Percentiles rank a stretch among this genome's conserved stretches.
phyloP scores from a whole-genome alignment of 345 rosid species.

The Murraya koenigii region DNA sequence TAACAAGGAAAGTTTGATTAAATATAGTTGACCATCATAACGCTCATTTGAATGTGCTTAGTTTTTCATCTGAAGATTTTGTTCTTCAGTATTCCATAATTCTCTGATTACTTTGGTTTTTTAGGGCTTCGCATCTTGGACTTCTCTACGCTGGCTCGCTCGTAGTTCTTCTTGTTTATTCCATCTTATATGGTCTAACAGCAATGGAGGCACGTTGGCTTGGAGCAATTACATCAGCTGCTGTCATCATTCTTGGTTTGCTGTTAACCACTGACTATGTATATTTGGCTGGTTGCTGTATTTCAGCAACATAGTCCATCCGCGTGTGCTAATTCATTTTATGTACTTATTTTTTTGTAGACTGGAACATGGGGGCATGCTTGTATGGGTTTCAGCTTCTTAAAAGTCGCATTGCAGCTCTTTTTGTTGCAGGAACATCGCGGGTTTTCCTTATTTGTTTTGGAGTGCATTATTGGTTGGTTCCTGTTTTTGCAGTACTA shows the following conservation, averaged over 20 bases:
- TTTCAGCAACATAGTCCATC: slow-evolving; percentile 3
- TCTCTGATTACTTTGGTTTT: slow-evolving; percentile 24
- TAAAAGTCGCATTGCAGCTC: slow-evolving; percentile 80
- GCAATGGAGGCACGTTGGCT: slow-evolving; percentile 95
- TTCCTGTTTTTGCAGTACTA: slow-evolving; percentile 21
- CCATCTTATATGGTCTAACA: slow-evolving; percentile 88
- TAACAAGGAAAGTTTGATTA: background rate
- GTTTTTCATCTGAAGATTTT: background rate
- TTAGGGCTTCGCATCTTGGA: slow-evolving; percentile 96
- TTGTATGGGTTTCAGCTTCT: slow-evolving; percentile 95
- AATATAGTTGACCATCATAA: background rate
- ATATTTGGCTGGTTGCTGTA: slow-evolving; percentile 12
- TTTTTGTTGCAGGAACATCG: slow-evolving; percentile 86
- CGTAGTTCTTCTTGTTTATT: slow-evolving; percentile 82
- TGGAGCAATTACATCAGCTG: slow-evolving; percentile 93
- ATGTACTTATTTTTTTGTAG: slow-evolving; percentile 41
- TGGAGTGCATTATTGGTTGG: slow-evolving; percentile 99
- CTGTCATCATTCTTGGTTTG: slow-evolving; percentile 92
- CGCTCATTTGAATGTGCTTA: background rate
- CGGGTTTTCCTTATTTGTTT: slow-evolving; percentile 96
- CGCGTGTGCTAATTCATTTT: slow-evolving; percentile 7
- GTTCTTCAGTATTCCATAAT: slow-evolving; percentile 2
- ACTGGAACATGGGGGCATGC: slow-evolving; percentile 99
- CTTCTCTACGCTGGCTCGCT: slow-evolving; percentile 85
- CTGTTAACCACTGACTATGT: slow-evolving; percentile 11